These are phyloP conservation scores for Penicillium sp. DNA, from an alignment of 2,329 filamentous ascomycete genomes.

Conservation along the genomic window DNA sequence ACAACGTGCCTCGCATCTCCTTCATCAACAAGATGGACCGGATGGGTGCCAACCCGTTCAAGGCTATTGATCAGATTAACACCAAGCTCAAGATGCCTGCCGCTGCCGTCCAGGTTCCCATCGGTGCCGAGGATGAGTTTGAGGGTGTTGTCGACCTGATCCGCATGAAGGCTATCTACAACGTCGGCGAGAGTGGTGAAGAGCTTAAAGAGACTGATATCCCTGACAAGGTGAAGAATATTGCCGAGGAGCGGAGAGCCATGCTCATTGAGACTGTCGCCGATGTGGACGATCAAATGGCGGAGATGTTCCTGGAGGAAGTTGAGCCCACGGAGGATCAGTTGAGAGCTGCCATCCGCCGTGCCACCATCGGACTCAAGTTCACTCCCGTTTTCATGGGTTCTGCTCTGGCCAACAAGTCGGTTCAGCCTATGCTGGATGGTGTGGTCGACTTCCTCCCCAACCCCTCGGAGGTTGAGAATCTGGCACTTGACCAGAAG, in stretches of 20 bases:
- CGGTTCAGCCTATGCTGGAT: conserved; percentile 93
- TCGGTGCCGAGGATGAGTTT: conserved; percentile 88
- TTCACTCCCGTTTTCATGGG: conserved; percentile 97
- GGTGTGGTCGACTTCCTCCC: conserved; percentile 95
- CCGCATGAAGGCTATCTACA: conserved; percentile 89
- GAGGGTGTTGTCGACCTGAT: conserved; percentile 90
- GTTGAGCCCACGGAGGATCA: conserved; percentile 73
- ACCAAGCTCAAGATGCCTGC: conserved; percentile 90
- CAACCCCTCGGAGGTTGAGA: conserved; percentile 84
- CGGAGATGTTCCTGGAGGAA: conserved; percentile 91
- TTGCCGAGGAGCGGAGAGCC: conserved; percentile 78
- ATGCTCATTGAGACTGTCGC: conserved; percentile 91
- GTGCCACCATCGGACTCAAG: conserved; percentile 82
- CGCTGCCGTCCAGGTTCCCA: conserved; percentile 90
- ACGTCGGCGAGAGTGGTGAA: conserved; percentile 78
- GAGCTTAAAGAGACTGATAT: conserved; percentile 74
- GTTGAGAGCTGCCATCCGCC: conserved; percentile 87
- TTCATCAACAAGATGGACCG: conserved; percentile 99
- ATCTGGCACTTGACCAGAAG: conserved; percentile 81
- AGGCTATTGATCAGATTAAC: conserved; percentile 96
- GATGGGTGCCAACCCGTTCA: conserved; percentile 97
- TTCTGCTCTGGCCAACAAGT: conserved; percentile 90
- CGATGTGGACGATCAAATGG: conserved; percentile 97
- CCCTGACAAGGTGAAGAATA: conserved; percentile 71
- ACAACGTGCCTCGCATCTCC: conserved; percentile 91